These are phyloP conservation scores for Auricularia sp. DNA, from an alignment of 768 basidiomycete species.

Conservation along the genomic window DNA sequence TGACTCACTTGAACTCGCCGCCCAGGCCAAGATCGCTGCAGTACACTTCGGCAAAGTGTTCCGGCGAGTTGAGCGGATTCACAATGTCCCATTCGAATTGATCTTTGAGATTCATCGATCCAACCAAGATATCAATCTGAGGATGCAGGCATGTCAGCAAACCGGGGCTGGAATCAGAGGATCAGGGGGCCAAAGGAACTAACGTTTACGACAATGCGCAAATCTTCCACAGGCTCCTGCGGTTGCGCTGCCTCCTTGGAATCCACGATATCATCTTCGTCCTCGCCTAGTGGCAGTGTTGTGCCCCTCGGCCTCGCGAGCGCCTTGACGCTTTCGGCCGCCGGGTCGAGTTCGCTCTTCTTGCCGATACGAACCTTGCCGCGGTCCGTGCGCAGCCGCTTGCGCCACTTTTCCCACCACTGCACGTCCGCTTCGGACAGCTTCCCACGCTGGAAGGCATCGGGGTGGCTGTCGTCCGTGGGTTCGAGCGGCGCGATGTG, in stretches of 20 bases:
- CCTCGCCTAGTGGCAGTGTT: slow-evolving; percentile 20
- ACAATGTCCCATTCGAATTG: slow-evolving; percentile 97
- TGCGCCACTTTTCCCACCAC: slow-evolving; percentile 73
- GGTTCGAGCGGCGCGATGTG: slow-evolving; percentile 19
- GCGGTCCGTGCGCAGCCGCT: slow-evolving; percentile 34
- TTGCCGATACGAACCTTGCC: slow-evolving; percentile 24
- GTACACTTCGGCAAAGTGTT: slow-evolving; percentile 86
- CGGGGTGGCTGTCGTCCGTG: not conserved
- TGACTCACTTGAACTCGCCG: slow-evolving; percentile 82
- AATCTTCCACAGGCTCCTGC: slow-evolving; percentile 51
- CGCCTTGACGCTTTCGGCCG: slow-evolving; percentile 25
- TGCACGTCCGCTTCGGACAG: slow-evolving; percentile 39
- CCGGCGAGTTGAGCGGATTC: slow-evolving; percentile 70
- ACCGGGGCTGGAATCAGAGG: not conserved
- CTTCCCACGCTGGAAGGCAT: slow-evolving; percentile 24
- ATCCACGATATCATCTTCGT: slow-evolving; percentile 17
- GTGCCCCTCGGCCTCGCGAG: not conserved
- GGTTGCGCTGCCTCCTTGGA: slow-evolving; percentile 36
- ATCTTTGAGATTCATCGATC: slow-evolving; percentile 86
- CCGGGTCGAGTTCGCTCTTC: slow-evolving; percentile 12
- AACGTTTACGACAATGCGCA: slow-evolving; percentile 86
- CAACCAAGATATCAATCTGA: slow-evolving; percentile 92
- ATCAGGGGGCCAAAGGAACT: slow-evolving; percentile 13
- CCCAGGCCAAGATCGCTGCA: slow-evolving; percentile 76
- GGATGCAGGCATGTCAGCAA: not conserved